phyloP scores from a whole-genome alignment of 2,329 filamentous ascomycete species.

The Pyrenochaeta sp. region DNA sequence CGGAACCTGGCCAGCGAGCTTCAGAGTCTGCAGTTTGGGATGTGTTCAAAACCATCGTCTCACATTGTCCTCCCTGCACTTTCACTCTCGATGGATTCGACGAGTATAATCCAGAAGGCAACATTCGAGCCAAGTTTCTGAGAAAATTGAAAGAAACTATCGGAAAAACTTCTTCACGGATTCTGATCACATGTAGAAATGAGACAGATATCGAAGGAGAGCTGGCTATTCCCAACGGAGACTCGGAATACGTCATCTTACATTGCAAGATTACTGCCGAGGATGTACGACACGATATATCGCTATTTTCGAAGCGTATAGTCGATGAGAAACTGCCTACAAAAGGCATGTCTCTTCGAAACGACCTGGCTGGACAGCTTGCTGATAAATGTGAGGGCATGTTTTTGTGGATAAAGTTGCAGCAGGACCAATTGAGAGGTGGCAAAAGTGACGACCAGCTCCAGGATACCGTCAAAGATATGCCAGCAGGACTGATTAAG shows the following conservation, averaged over 20 bases:
- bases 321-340: conserved; percentile 38
- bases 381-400: conserved; percentile 40
- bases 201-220: conserved; percentile 29
- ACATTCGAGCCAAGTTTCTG: conserved; percentile 20
- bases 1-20: conserved; percentile 8
- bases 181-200: conserved; percentile 37
- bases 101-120: conserved; percentile 32
- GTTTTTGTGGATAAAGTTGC: conserved; percentile 46
- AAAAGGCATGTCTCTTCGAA: conserved; percentile 21
- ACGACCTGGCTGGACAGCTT: conserved; percentile 30
- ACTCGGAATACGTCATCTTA: neutral
- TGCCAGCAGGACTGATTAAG: conserved; percentile 32
- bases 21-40: conserved; percentile 6
- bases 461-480: conserved; percentile 30
- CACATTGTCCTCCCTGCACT: conserved; percentile 8
- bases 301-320: conserved; percentile 28
- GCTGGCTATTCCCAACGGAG: conserved; percentile 6
- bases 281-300: conserved; percentile 33
- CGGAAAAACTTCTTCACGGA: conserved; percentile 6
- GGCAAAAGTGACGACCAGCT: conserved; percentile 40
- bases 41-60: conserved; percentile 6
- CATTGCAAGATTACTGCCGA: conserved; percentile 18
- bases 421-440: conserved; percentile 28
- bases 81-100: conserved; percentile 48
- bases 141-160: conserved; percentile 5